These are phyloP conservation scores for Canna indica DNA, from an alignment of 176 grass and related monocot species.

Conservation along the genomic window DNA sequence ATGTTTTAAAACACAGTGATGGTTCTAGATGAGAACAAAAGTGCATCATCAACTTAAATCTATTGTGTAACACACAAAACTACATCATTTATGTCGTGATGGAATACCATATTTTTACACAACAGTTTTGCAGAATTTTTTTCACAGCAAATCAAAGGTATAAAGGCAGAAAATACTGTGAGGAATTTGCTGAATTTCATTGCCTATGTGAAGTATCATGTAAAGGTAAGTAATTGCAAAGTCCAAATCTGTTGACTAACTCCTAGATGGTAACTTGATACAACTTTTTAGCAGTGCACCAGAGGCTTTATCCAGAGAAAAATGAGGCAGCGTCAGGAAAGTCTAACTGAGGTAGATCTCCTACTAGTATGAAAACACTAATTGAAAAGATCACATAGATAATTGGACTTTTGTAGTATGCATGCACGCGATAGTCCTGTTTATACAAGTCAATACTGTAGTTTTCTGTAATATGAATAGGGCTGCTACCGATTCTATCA, in stretches of 20 bases:
- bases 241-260: neutral
- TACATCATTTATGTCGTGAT: neutral
- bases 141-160: slow-evolving; percentile 38
- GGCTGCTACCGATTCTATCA: neutral
- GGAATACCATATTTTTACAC: neutral
- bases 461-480: neutral
- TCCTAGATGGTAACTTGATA: neutral
- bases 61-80: neutral
- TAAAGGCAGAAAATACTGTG: slow-evolving; percentile 43
- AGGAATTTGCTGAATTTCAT: slow-evolving; percentile 83
- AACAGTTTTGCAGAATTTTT: slow-evolving; percentile 37
- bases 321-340: slow-evolving; percentile 49
- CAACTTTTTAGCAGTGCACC: slow-evolving; percentile 41
- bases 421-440: neutral
- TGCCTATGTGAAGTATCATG: slow-evolving; percentile 65
- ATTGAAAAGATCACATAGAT: no score
- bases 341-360: slow-evolving; percentile 43
- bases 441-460: neutral
- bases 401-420: neutral
- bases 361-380: neutral
- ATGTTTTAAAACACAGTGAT: neutral
- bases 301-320: slow-evolving; percentile 63
- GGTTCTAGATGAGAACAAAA: neutral
- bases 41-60: neutral
- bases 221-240: slow-evolving; percentile 41